Percentiles rank a stretch among this genome's conserved stretches.
These are phyloP conservation scores for Phytophthora fragariae DNA, from an alignment of 352 stramenopile species.

Conservation along the genomic window DNA sequence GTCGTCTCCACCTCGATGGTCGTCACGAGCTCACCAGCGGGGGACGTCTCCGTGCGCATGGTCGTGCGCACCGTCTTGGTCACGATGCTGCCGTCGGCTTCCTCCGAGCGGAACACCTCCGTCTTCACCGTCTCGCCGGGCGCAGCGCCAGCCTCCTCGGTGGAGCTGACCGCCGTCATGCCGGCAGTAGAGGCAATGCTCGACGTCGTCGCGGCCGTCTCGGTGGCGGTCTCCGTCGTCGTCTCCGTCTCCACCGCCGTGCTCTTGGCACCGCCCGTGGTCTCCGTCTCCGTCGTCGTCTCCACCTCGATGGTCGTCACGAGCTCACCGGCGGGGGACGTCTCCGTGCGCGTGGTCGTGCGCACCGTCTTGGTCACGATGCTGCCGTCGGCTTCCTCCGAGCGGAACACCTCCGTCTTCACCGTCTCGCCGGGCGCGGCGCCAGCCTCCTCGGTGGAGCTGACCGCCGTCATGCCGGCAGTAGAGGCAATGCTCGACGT, in stretches of 20 bases:
- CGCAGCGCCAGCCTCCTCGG: background rate
- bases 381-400: conserved; percentile 9
- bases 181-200: conserved; percentile 1
- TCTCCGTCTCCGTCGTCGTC: background rate
- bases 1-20: background rate
- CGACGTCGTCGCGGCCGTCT: conserved; percentile 7
- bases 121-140: conserved; percentile 1
- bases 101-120: conserved; percentile 1
- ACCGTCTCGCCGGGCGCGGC: background rate
- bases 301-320: background rate
- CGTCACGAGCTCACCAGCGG: too few relatives aligned
- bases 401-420: conserved; percentile 12
- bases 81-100: conserved; percentile 1
- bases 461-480: conserved; percentile 6
- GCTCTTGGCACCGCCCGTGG: too few relatives aligned
- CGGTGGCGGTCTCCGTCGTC: conserved; percentile 7
- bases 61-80: conserved; percentile 11
- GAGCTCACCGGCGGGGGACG: too few relatives aligned
- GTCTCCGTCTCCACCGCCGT: conserved; percentile 7
- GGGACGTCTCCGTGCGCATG: too few relatives aligned
- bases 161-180: background rate
- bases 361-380: conserved; percentile 7
- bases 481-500: conserved; percentile 7
- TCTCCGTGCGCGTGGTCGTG: too few relatives aligned
- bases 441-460: background rate